Percentiles rank a stretch among this genome's conserved stretches.
These are phyloP conservation scores for Aspergillus cristatus DNA, from an alignment of 495 filamentous ascomycete genomes.

Conservation along the genomic window DNA sequence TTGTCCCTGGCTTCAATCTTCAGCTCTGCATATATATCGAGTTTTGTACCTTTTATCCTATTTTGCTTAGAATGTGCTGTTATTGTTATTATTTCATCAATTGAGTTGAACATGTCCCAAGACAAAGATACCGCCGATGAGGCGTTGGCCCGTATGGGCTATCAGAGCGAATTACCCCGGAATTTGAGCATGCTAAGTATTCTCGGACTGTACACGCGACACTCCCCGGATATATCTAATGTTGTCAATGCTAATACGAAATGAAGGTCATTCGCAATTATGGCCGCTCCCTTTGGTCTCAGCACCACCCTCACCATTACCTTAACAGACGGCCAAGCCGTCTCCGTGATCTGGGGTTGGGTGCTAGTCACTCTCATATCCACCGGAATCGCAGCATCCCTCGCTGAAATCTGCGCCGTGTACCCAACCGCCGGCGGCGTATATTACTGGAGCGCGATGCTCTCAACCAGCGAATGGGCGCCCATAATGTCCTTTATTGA, in stretches of 20 bases:
- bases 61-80: no score
- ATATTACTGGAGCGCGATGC: conserved; percentile 69
- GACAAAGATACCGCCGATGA: conserved; percentile 34
- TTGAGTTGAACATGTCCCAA: conserved; percentile 1
- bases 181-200: conserved; percentile 57
- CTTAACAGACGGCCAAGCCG: conserved; percentile 54
- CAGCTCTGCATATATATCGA: no score
- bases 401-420: conserved; percentile 69
- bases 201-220: conserved; percentile 49
- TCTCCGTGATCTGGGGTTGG: conserved; percentile 62
- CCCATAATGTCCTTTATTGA: conserved; percentile 59
- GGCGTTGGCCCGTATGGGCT: conserved; percentile 52
- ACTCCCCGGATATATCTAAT: no score
- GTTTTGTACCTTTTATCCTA: no score
- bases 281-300: conserved; percentile 57
- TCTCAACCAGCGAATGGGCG: conserved; percentile 45
- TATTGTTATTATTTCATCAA: no score
- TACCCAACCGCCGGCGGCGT: conserved; percentile 63
- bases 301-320: conserved; percentile 64
- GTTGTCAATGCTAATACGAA: conserved; percentile 9
- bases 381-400: conserved; percentile 57
- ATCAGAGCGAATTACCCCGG: conserved; percentile 52
- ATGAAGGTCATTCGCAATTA: conserved; percentile 42
- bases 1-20: no score
- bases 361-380: conserved; percentile 63